Evolutionary conservation across 331 rosid genomes (phyloP), one percentile per base, ranked within the genome.

Genomic region (Cydonia oblonga): DNA sequence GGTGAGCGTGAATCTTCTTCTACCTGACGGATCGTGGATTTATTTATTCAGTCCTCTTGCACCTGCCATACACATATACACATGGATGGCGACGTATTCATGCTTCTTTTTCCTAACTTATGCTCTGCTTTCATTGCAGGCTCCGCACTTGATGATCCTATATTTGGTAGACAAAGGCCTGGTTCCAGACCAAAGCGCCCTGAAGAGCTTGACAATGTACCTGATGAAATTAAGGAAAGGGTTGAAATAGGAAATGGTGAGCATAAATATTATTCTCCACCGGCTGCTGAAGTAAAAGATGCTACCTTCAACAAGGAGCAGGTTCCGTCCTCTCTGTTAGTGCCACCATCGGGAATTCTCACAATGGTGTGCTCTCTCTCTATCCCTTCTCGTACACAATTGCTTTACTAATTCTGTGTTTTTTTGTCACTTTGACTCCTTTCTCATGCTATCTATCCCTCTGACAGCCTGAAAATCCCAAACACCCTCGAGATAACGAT

Each of bases 151-250:
- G 83, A 77, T 69, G 57, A 86, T 74, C 82, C 90, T 61, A 68
- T 72, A 44, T 81, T 85, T 54, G 86, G 84, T 57, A 72, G 70
- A 71, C 79, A 28, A 82, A 86, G 75, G 80, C 84, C 78, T 83
- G 46, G 74, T 74, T 86, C 92, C 40, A 83, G 51, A 70, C 85
- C 89, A 75, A 81, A 81, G 76, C 72, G 87, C 26, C 86, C 89
- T 57, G 64, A 76, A 49, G 83, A 76, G 74, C 66, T 59, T 53
- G 89, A 81, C 59, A 82, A 52, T 42, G 70, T 66, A 70, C 77
- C 82, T 26, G 53, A 75, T 78, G 68, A 77, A 24, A 83, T 84
- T 44, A 80, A 84, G 68, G 81, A 71, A 51, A 79, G 69, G 62
- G 68, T 57, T 33, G 85, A 81, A 78, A 67, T 76, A 33, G 65